Percentiles rank a stretch among this genome's conserved stretches.
Conservation (phyloP, 202 grass and related monocot species). For the Panicum hallii region DNA sequence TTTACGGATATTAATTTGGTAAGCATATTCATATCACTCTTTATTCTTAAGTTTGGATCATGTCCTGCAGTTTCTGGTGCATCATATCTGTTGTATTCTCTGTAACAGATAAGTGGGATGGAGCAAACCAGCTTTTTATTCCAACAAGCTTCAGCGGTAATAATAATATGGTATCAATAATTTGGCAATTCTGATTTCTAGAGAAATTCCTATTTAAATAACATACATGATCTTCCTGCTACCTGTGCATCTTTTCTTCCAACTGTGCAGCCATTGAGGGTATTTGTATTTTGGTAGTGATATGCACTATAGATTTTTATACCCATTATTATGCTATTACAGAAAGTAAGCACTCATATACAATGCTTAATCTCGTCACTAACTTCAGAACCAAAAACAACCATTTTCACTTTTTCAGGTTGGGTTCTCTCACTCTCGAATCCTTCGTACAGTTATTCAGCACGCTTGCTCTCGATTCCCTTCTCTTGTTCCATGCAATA, state of each 20-base stretch:
- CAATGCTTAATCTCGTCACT: constrained; percentile 38
- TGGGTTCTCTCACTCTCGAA: constrained; percentile 90
- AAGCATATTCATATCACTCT: constrained; percentile 38
- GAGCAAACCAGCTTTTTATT: constrained; percentile 99
- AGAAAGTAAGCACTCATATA: constrained; percentile 33
- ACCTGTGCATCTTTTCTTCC: constrained; percentile 12
- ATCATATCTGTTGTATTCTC: constrained; percentile 42
- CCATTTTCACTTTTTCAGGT: constrained; percentile 58
- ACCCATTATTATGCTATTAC: constrained; percentile 24
- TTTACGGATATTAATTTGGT: constrained; percentile 99
- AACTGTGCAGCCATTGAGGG: constrained; percentile 11
- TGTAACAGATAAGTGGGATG: constrained; percentile 93
- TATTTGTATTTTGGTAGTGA: constrained; percentile 39
- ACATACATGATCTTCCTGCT: constrained; percentile 20
- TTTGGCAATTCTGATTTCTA: constrained; percentile 11
- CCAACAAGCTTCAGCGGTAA: constrained; percentile 97
- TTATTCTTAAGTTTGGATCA: constrained; percentile 16
- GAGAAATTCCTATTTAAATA: constrained; percentile 22
- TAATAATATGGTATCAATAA: constrained; percentile 23
- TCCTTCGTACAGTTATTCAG: constrained; percentile 86
- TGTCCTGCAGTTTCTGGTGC: constrained; percentile 33
- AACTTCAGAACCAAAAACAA: constrained; percentile 34
- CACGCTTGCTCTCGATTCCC: constrained; percentile 83
- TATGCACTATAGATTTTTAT: constrained; percentile 11
- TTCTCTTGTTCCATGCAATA: constrained; percentile 67